Percentiles rank a stretch among this genome's conserved stretches.
Conservation (phyloP, 805 yeast species). For the Starmerella stellata region DNA sequence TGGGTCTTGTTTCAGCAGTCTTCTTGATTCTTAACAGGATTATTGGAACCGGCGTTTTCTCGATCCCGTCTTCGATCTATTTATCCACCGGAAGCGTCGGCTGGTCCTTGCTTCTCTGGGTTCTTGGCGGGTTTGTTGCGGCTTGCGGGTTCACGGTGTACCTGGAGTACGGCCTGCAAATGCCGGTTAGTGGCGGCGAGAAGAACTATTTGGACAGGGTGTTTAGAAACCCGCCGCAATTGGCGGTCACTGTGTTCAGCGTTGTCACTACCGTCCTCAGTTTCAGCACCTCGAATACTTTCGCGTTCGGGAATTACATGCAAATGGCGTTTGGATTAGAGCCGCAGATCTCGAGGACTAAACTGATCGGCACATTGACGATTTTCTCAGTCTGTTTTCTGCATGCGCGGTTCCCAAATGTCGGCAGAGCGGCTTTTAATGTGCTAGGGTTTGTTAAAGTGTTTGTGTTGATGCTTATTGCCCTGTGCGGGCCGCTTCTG, state of each 20-base stretch:
- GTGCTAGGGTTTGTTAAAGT: constrained; percentile 38
- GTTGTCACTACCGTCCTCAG: constrained; percentile 40
- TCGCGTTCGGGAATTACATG: constrained; percentile 46
- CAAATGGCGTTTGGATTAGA: constrained; percentile 29
- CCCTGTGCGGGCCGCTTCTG: constrained; percentile 31
- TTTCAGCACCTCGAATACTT: constrained; percentile 44
- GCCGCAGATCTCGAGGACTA: constrained; percentile 25
- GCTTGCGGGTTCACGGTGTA: constrained; percentile 38
- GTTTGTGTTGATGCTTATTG: constrained; percentile 32
- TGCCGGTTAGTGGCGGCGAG: constrained; percentile 53
- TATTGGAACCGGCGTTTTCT: constrained; percentile 60
- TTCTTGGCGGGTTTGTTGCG: constrained; percentile 44
- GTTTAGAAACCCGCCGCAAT: constrained; percentile 35
- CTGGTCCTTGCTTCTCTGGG: constrained; percentile 37
- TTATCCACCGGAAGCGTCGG: constrained; percentile 43
- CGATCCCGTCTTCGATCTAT: constrained; percentile 48
- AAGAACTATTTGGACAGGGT: constrained; percentile 47
- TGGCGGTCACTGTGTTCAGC: constrained; percentile 34
- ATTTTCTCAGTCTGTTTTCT: constrained; percentile 27
- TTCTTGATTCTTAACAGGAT: constrained; percentile 43
- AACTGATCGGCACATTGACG: constrained; percentile 31
- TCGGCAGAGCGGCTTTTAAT: constrained; percentile 36
- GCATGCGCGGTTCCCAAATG: constrained; percentile 33
- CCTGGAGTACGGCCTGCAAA: constrained; percentile 46
- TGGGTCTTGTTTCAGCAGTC: constrained; percentile 23